Percentiles rank a stretch among this genome's conserved stretches.
Conservation (phyloP, 495 filamentous ascomycete species). For the Tuber indicum region DNA sequence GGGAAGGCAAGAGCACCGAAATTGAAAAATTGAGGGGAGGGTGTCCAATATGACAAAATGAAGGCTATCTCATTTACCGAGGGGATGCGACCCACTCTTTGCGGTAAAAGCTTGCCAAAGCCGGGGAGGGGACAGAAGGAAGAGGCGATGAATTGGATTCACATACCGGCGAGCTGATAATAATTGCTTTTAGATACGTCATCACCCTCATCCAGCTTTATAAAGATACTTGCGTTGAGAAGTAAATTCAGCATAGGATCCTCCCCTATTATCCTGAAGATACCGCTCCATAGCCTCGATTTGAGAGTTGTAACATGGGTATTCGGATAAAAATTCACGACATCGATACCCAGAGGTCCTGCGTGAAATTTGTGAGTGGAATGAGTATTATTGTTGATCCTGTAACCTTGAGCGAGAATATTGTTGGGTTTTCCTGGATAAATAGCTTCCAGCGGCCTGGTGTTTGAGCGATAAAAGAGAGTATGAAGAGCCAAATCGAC, state of each 20-base stretch:
- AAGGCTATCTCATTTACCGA: slow-evolving; percentile 25
- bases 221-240: slow-evolving; percentile 71
- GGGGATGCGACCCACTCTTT: neutral
- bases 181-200: slow-evolving; percentile 54
- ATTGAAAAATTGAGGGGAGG: slow-evolving; percentile 5
- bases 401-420: slow-evolving; percentile 38
- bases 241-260: slow-evolving; percentile 74
- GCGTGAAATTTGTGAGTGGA: slow-evolving; percentile 40
- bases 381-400: slow-evolving; percentile 18
- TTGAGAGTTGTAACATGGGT: slow-evolving; percentile 64
- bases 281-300: slow-evolving; percentile 61
- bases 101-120: neutral
- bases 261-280: slow-evolving; percentile 72
- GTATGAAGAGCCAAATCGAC: slow-evolving; percentile 75
- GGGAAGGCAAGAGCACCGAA: slow-evolving; percentile 26
- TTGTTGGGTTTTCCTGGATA: slow-evolving; percentile 39
- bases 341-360: slow-evolving; percentile 42
- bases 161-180: slow-evolving; percentile 71
- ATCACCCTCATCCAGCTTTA: slow-evolving; percentile 51
- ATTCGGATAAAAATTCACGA: slow-evolving; percentile 58
- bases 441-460: slow-evolving; percentile 39
- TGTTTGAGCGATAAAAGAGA: slow-evolving; percentile 55
- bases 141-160: slow-evolving; percentile 9
- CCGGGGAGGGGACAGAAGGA: neutral
- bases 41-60: slow-evolving; percentile 13